Evolutionary conservation across 163 green algal genomes (phyloP).

Genomic region (Trebouxiophyceae sp.): DNA sequence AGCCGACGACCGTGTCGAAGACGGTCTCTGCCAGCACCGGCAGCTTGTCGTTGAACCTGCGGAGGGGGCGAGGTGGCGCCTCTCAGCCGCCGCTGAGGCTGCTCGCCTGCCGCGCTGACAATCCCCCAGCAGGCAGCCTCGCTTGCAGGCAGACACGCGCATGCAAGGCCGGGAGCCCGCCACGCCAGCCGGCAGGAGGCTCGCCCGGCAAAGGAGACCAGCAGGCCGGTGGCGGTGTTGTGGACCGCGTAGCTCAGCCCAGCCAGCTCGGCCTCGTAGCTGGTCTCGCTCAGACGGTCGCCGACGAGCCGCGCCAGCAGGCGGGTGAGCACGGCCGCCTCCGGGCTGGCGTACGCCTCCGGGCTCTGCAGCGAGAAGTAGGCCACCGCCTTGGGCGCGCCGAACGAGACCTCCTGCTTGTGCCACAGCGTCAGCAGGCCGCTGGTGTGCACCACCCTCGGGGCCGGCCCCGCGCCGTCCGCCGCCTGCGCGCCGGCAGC

Average conservation of each 20-base stretch:
- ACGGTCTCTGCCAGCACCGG: slow-evolving; percentile 52
- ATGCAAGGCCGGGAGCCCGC: no score
- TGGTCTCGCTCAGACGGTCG: slow-evolving; percentile 74
- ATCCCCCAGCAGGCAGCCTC: no score
- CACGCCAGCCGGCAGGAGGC: background rate
- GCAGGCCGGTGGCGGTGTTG: slow-evolving; percentile 55
- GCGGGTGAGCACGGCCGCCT: slow-evolving; percentile 52
- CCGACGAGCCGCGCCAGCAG: slow-evolving; percentile 65
- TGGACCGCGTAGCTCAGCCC: slow-evolving; percentile 66
- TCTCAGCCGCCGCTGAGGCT: no score
- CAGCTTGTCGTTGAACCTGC: slow-evolving; percentile 86
- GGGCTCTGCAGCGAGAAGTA: slow-evolving; percentile 38
- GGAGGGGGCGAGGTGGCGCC: no score
- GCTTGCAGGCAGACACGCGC: no score
- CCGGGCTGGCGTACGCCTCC: slow-evolving; percentile 54
- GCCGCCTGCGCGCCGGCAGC: no score
- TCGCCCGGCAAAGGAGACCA: slow-evolving; percentile 30
- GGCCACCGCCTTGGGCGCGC: slow-evolving; percentile 50
- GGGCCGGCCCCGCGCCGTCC: no score
- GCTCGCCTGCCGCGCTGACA: no score
- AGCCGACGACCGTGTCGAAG: slow-evolving; percentile 43
- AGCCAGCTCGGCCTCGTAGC: slow-evolving; percentile 81
- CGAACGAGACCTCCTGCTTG: slow-evolving; percentile 28
- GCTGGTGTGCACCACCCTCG: background rate
- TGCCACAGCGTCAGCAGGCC: slow-evolving; percentile 28